Evolutionary conservation across 148 eudicot species (phyloP), one percentile per base, ranked within the genome.

Genomic region (Diospyros lotus): DNA sequence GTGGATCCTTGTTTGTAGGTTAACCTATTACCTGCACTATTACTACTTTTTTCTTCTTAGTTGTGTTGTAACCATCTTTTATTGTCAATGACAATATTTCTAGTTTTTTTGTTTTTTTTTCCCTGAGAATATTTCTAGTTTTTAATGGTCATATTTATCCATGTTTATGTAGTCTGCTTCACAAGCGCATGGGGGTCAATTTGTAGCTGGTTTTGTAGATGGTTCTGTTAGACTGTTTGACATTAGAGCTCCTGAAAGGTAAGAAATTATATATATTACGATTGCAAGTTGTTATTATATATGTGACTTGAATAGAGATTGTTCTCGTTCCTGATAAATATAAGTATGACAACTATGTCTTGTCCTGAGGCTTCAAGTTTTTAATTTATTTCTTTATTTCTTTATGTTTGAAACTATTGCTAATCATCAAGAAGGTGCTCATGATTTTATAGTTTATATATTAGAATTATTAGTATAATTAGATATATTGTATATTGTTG

Each of bases 201-300:
- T 92, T 76, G 91, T 89, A 40, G 96, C 98, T 81, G 98, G 97
- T 63, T 95, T 86, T 75, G 79, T 72, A 56, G 98, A 95, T 83
- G 98, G 98, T 69, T 89, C 88, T 72, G 91, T 95, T 78, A 89
- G 90, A 84, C 85, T 95, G 53, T 95, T 78, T 76, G 98, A 95
- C 77, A 79, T 88, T 73, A 85, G 98, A 75, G 88, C 93, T 58
- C 98, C 96, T 80, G 91, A 90, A 80, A 80, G 84, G 98, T 95
- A 85, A 89, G 96, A 64, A 53, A 10, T 66, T 10, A 9, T 59
- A 48, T 69, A 52, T 8, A 10, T 50, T 14, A 3, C 3, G 8
- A 14, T n/a, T 15, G 9, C 9, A 51, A 51, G 38, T 68, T 41
- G 6, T 28, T 11, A 58, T 51, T n/a, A 50, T 51, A 10, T 56